phyloP scores from a whole-genome alignment of 169 alveolate species.

The Sarcocystis neurona region DNA sequence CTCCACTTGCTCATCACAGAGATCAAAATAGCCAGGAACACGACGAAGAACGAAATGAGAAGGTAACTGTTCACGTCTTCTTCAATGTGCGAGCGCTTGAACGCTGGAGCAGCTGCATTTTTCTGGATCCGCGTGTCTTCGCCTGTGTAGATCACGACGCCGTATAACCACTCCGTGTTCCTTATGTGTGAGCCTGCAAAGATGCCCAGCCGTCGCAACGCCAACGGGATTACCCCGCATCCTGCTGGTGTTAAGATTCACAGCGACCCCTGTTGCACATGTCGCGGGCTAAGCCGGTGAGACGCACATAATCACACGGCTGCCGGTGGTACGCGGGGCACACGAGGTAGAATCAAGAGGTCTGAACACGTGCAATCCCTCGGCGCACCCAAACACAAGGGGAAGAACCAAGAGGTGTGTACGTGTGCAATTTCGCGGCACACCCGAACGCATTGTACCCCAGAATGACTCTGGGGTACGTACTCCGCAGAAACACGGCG shows the following conservation, averaged over 20 bases:
- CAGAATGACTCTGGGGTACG: no score
- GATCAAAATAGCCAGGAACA: conserved; percentile 37
- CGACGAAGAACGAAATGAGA: conserved; percentile 43
- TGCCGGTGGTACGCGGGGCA: no score
- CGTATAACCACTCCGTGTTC: conserved; percentile 92
- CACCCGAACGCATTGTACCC: no score
- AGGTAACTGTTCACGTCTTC: conserved; percentile 46
- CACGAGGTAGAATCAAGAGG: no score
- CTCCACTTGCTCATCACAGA: conserved; percentile 58
- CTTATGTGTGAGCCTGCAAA: conserved; percentile 91
- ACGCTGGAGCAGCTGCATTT: conserved; percentile 21
- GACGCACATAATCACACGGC: no score
- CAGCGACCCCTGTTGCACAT: no score
- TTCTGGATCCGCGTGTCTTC: conserved; percentile 89
- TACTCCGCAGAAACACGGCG: no score
- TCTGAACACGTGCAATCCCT: no score
- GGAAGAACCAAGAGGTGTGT: no score
- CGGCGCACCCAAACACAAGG: no score
- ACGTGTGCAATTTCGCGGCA: no score
- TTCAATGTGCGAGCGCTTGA: conserved; percentile 53
- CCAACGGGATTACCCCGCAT: neutral
- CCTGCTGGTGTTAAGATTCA: neutral
- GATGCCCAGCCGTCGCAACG: neutral
- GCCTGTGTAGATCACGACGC: conserved; percentile 95
- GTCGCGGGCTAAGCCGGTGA: no score